Conservation (phyloP, 495 filamentous ascomycete species). For the Entonaema liquescens region DNA sequence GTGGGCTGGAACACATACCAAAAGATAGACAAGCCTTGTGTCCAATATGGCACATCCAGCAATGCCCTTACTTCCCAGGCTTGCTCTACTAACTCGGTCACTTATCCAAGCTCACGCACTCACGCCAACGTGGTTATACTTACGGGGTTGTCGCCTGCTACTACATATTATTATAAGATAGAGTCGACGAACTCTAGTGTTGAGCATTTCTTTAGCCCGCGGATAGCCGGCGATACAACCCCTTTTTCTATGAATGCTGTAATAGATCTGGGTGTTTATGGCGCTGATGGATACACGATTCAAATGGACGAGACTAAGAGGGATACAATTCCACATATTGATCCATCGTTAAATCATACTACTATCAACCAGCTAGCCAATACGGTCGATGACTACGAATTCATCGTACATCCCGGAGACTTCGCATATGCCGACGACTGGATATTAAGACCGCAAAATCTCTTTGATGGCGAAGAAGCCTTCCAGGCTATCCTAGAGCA, state of each 20-base stretch:
- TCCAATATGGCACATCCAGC: slow-evolving; percentile 54
- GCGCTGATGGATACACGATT: slow-evolving; percentile 65
- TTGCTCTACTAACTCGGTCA: slow-evolving; percentile 51
- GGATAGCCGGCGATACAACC: slow-evolving; percentile 54
- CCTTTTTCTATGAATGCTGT: slow-evolving; percentile 54
- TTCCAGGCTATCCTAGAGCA: slow-evolving; percentile 57
- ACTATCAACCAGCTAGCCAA: slow-evolving; percentile 65
- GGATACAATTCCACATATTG: slow-evolving; percentile 60
- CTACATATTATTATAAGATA: slow-evolving; percentile 62
- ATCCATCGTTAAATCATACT: slow-evolving; percentile 68
- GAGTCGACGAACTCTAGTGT: slow-evolving; percentile 64
- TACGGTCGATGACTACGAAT: slow-evolving; percentile 66
- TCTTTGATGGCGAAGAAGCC: slow-evolving; percentile 52
- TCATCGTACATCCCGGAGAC: slow-evolving; percentile 66
- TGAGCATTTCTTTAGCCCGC: slow-evolving; percentile 64
- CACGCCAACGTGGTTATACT: slow-evolving; percentile 53
- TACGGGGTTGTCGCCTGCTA: slow-evolving; percentile 46
- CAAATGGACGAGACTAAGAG: slow-evolving; percentile 57
- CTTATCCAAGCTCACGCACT: slow-evolving; percentile 53
- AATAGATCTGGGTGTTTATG: slow-evolving; percentile 61
- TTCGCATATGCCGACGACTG: slow-evolving; percentile 61
- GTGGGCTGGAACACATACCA: slow-evolving; percentile 62
- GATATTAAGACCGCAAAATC: slow-evolving; percentile 52
- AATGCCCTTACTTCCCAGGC: slow-evolving; percentile 40
- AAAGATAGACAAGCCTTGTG: slow-evolving; percentile 51